phyloP scores from a whole-genome alignment of 202 grass and related monocot genomes.

The Brachypodium distachyon region DNA sequence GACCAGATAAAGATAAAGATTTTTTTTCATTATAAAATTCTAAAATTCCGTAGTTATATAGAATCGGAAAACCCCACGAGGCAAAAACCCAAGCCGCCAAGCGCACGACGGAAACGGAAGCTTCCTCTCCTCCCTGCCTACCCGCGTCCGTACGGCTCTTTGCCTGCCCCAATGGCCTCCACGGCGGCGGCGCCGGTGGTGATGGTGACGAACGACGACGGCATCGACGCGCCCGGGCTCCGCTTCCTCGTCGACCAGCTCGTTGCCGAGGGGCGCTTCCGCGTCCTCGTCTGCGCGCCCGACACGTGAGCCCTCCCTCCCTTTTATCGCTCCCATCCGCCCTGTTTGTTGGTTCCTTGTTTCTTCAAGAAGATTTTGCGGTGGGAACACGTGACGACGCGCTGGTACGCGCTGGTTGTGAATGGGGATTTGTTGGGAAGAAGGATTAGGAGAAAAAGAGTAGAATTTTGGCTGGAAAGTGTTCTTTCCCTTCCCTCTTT shows the following conservation, averaged over 20 bases:
- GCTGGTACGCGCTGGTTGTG: neutral
- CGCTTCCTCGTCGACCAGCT: conserved; percentile 89
- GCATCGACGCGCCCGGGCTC: conserved; percentile 82
- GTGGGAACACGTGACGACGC: neutral
- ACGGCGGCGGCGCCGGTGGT: conserved; percentile 26
- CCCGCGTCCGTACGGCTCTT: neutral
- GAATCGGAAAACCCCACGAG: neutral
- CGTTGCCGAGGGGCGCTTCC: conserved; percentile 52
- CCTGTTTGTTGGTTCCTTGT: neutral
- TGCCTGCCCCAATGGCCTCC: conserved; percentile 9
- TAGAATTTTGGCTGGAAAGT: neutral
- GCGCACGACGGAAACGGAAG: conserved; percentile 9
- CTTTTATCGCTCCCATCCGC: neutral
- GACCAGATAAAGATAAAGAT: no score
- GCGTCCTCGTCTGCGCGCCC: conserved; percentile 88
- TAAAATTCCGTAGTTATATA: neutral
- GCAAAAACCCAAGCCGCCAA: neutral
- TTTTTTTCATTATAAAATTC: no score
- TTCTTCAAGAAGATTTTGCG: neutral
- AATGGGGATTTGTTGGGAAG: neutral
- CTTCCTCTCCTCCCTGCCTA: neutral
- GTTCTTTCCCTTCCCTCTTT: neutral
- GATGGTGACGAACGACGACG: conserved; percentile 93
- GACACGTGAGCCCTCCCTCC: conserved; percentile 40
- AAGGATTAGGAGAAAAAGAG: neutral